A percentile compares a stretch with the other conserved stretches of the same genome.
Conservation (phyloP, 345 rosid genomes). For the Pistacia atlantica region DNA sequence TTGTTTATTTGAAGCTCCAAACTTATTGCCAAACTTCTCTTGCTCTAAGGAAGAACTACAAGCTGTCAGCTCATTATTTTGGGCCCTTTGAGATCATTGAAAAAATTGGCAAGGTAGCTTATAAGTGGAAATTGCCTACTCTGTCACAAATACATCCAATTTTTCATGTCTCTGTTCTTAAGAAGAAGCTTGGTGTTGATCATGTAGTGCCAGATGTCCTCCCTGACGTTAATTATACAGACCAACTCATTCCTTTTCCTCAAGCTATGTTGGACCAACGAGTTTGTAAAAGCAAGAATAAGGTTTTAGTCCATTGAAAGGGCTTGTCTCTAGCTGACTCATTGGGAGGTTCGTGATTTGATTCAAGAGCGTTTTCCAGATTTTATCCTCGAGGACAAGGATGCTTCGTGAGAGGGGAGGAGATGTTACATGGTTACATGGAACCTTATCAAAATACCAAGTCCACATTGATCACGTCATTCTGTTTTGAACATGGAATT, state of each 20-base stretch:
- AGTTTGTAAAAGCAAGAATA: not conserved
- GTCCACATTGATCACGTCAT: too few species aligned
- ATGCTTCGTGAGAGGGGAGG: too few species aligned
- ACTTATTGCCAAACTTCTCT: not conserved
- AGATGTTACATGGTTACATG: too few species aligned
- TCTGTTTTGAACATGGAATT: too few species aligned
- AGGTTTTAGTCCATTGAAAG: not conserved
- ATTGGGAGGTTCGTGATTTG: not conserved
- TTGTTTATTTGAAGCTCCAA: not conserved
- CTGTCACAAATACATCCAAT: not conserved
- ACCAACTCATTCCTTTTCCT: not conserved
- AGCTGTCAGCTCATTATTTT: not conserved
- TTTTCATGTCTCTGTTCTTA: conserved; percentile 1
- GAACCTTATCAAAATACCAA: too few species aligned
- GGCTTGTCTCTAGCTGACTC: not conserved
- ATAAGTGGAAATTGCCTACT: not conserved
- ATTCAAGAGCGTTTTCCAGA: not conserved
- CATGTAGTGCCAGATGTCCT: not conserved
- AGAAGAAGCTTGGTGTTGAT: not conserved
- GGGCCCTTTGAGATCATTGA: not conserved
- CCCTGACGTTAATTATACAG: not conserved
- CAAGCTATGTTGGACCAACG: not conserved
- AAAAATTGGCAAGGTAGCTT: not conserved
- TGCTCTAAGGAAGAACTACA: not conserved
- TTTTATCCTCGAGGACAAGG: not conserved